Evolutionary conservation across 2,329 filamentous ascomycete genomes (phyloP).

Genomic region (Calonectria pauciramosa): DNA sequence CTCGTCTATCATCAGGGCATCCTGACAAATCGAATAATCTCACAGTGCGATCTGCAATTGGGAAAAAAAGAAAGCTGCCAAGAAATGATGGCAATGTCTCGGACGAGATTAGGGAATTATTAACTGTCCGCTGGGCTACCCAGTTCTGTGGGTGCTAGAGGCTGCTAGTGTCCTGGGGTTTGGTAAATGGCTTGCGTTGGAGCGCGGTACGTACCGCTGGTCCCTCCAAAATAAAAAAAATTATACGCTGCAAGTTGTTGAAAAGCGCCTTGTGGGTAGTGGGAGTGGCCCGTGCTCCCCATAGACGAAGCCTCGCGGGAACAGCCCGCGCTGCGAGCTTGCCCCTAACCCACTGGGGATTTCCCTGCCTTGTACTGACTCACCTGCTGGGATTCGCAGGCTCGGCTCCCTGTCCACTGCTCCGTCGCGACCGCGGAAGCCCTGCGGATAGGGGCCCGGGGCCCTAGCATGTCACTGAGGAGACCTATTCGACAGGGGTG

Average conservation of each 20-base stretch:
- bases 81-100: constrained; percentile 7
- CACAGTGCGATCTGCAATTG: background rate
- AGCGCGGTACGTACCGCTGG: background rate
- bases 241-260: constrained; percentile 13
- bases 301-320: constrained; percentile 17
- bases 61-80: background rate
- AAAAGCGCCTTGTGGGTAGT: constrained; percentile 18
- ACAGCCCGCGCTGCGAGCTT: constrained; percentile 10
- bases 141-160: constrained; percentile 5
- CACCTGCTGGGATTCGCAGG: background rate
- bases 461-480: constrained; percentile 11
- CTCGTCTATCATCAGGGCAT: no score
- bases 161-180: constrained; percentile 1
- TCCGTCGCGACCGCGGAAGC: background rate
- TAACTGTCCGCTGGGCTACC: background rate
- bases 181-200: constrained; percentile 13
- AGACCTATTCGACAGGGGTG: constrained; percentile 21
- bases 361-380: background rate
- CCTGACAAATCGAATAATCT: background rate
- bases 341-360: constrained; percentile 18
- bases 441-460: constrained; percentile 7
- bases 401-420: background rate
- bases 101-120: constrained; percentile 16
- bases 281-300: background rate
- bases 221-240: background rate